Percentiles rank a stretch among this genome's conserved stretches.
These are phyloP conservation scores for Taiwanofungus camphoratus DNA, from an alignment of 1,284 basidiomycete species.

Conservation along the genomic window DNA sequence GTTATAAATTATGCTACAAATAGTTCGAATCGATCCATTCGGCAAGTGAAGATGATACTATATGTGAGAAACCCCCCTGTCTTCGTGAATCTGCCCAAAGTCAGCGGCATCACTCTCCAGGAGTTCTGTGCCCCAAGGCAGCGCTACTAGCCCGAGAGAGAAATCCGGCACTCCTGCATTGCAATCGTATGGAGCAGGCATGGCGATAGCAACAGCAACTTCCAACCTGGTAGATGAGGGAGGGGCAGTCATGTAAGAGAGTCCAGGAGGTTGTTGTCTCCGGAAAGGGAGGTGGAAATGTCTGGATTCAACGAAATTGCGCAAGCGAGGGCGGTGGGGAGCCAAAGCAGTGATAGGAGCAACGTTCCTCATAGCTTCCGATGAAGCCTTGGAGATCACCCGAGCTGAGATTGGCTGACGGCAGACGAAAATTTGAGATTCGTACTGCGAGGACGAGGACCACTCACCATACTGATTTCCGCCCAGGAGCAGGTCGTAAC, in stretches of 20 bases:
- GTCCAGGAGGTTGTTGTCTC: not conserved
- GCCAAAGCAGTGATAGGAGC: not conserved
- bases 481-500: slow-evolving; percentile 7
- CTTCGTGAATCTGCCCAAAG: no score
- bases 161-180: slow-evolving; percentile 1
- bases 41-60: no score
- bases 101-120: no score
- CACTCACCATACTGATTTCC: slow-evolving; percentile 18
- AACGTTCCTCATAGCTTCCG: not conserved
- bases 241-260: no score
- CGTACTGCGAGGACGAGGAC: not conserved
- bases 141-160: slow-evolving; percentile 1
- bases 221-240: slow-evolving; percentile 6
- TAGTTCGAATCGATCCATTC: no score
- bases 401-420: slow-evolving; percentile 10
- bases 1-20: no score
- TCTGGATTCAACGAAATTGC: not conserved
- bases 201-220: slow-evolving; percentile 18
- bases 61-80: no score
- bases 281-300: slow-evolving; percentile 1
- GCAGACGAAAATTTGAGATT: not conserved
- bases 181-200: slow-evolving; percentile 12
- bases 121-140: slow-evolving; percentile 1
- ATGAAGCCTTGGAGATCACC: not conserved
- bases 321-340: not conserved